These are phyloP conservation scores for Apophysomyces elegans DNA, from an alignment of 371 early-diverging fungal species.

Conservation along the genomic window DNA sequence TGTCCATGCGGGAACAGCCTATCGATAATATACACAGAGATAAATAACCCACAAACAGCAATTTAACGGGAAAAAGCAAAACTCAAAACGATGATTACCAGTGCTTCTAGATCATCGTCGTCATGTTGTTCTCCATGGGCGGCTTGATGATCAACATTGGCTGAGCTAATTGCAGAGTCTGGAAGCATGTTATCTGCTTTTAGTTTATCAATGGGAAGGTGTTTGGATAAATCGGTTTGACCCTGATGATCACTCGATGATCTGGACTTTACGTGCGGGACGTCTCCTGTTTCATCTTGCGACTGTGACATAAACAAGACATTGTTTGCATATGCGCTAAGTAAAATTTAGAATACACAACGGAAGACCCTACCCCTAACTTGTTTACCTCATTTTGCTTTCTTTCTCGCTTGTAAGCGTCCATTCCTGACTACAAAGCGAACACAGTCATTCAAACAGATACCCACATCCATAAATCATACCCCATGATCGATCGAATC, in stretches of 20 bases:
- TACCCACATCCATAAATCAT: no score
- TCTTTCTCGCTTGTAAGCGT: slow-evolving; percentile 3
- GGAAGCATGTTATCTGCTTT: slow-evolving; percentile 1
- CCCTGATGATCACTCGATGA: slow-evolving; percentile 7
- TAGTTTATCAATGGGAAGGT: slow-evolving; percentile 2
- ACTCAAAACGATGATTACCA: slow-evolving; percentile 31
- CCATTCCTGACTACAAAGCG: slow-evolving; percentile 7
- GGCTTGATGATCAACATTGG: neutral
- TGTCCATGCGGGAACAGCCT: slow-evolving; percentile 54
- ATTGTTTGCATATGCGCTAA: slow-evolving; percentile 45
- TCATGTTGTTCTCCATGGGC: neutral
- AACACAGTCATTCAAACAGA: slow-evolving; percentile 9
- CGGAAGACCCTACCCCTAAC: slow-evolving; percentile 7
- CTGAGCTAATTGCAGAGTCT: neutral
- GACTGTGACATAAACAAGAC: slow-evolving; percentile 44
- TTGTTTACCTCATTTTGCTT: slow-evolving; percentile 6
- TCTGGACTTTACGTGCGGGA: neutral
- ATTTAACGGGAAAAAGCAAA: neutral
- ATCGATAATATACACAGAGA: neutral
- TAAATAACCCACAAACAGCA: neutral
- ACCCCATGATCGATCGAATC: neutral
- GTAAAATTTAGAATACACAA: slow-evolving; percentile 48
- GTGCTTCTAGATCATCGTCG: slow-evolving; percentile 47
- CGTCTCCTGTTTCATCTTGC: slow-evolving; percentile 40
- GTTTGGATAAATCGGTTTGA: neutral